phyloP scores from a whole-genome alignment of 768 basidiomycete genomes.

The Coprinopsis sp. region DNA sequence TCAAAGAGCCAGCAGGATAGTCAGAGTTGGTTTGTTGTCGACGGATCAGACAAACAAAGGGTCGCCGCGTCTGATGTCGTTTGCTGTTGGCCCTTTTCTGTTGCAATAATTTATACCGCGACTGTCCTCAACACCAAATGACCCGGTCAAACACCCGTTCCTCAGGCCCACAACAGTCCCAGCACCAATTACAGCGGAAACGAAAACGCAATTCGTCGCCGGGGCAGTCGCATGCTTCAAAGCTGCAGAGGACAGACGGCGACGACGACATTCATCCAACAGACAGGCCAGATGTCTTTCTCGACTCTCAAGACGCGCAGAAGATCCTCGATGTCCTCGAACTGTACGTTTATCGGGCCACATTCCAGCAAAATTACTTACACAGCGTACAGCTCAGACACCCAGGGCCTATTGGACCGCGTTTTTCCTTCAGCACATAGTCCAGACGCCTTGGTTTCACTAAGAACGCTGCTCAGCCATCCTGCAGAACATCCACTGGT shows the following conservation, averaged over 20 bases:
- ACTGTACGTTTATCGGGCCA: slow-evolving; percentile 31
- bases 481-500: slow-evolving; percentile 49
- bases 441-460: slow-evolving; percentile 37
- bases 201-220: slow-evolving; percentile 54
- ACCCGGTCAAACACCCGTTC: slow-evolving; percentile 52
- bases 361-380: slow-evolving; percentile 5
- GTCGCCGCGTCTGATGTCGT: too few species aligned
- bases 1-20: too few species aligned
- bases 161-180: slow-evolving; percentile 17
- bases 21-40: too few species aligned
- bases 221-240: slow-evolving; percentile 34
- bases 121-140: slow-evolving; percentile 35
- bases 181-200: slow-evolving; percentile 46
- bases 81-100: too few species aligned
- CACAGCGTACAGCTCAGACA: slow-evolving; percentile 50
- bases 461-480: slow-evolving; percentile 54
- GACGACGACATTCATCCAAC: slow-evolving; percentile 10
- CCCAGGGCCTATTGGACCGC: slow-evolving; percentile 75
- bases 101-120: too few species aligned
- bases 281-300: slow-evolving; percentile 11
- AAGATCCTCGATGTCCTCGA: slow-evolving; percentile 59
- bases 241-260: slow-evolving; percentile 41
- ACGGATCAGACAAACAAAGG: too few species aligned
- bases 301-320: slow-evolving; percentile 34
- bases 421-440: slow-evolving; percentile 56